phyloP scores from a whole-genome alignment of 2,329 filamentous ascomycete genomes.

The Colletotrichum costaricense region DNA sequence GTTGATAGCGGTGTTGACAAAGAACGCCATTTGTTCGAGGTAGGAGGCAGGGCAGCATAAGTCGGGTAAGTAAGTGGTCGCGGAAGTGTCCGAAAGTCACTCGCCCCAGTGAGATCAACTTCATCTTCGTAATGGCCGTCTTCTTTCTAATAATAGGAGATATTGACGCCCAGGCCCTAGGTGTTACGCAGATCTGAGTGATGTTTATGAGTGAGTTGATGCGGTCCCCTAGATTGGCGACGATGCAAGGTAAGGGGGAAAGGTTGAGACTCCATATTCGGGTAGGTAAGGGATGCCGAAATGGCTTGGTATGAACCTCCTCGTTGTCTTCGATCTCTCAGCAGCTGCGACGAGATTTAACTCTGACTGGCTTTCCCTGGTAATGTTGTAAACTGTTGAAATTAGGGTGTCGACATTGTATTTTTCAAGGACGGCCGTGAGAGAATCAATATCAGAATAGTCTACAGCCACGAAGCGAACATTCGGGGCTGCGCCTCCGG shows the following conservation, averaged over 20 bases:
- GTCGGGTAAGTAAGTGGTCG: conserved; percentile 40
- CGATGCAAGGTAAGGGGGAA: neutral
- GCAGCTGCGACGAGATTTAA: conserved; percentile 56
- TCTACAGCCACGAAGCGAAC: conserved; percentile 40
- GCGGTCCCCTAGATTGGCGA: neutral
- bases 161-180: neutral
- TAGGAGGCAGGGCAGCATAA: conserved; percentile 35
- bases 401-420: conserved; percentile 57
- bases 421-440: conserved; percentile 41
- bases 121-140: conserved; percentile 37
- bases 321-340: conserved; percentile 48
- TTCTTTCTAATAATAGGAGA: neutral
- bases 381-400: conserved; percentile 48
- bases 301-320: conserved; percentile 56
- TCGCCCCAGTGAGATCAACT: conserved; percentile 47
- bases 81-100: conserved; percentile 56
- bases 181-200: neutral
- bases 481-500: conserved; percentile 36
- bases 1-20: conserved; percentile 55
- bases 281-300: conserved; percentile 49
- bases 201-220: neutral
- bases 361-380: conserved; percentile 41
- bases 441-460: conserved; percentile 39
- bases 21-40: conserved; percentile 50
- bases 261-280: conserved; percentile 39